These are phyloP conservation scores for Umbilicaria muhlenbergii DNA, from an alignment of 495 filamentous ascomycete genomes.

Conservation along the genomic window DNA sequence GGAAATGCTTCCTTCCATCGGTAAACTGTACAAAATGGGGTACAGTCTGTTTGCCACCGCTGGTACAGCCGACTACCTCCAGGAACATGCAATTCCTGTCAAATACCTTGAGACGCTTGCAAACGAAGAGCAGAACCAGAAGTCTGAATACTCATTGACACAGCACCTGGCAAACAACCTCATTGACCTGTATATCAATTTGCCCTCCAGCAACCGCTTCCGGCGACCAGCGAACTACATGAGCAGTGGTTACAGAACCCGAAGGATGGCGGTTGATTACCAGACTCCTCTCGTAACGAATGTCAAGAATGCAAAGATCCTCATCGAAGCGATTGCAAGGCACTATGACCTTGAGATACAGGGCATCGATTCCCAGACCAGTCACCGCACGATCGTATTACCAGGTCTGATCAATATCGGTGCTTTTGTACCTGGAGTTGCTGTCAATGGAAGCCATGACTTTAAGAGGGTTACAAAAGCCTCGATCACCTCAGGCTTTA, in stretches of 20 bases:
- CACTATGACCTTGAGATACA: conserved; percentile 71
- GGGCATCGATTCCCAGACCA: conserved; percentile 77
- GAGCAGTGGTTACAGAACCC: conserved; percentile 88
- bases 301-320: conserved; percentile 96
- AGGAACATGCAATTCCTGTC: conserved; percentile 76
- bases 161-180: conserved; percentile 93
- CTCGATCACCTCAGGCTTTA: conserved; percentile 65
- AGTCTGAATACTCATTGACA: conserved; percentile 89
- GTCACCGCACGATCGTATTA: conserved; percentile 59
- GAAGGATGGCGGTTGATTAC: conserved; percentile 97
- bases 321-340: conserved; percentile 85
- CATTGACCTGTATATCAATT: conserved; percentile 96
- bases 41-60: conserved; percentile 93
- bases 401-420: conserved; percentile 69
- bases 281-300: conserved; percentile 95
- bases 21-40: conserved; percentile 72
- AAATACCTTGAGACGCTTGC: conserved; percentile 81
- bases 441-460: conserved; percentile 46
- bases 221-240: conserved; percentile 93
- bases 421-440: conserved; percentile 63
- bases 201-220: conserved; percentile 95
- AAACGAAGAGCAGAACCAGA: conserved; percentile 57
- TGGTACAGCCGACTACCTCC: conserved; percentile 89
- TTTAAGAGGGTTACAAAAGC: conserved; percentile 57
- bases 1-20: conserved; percentile 87